phyloP scores from a whole-genome alignment of 345 rosid genomes.

The Brassica juncea region DNA sequence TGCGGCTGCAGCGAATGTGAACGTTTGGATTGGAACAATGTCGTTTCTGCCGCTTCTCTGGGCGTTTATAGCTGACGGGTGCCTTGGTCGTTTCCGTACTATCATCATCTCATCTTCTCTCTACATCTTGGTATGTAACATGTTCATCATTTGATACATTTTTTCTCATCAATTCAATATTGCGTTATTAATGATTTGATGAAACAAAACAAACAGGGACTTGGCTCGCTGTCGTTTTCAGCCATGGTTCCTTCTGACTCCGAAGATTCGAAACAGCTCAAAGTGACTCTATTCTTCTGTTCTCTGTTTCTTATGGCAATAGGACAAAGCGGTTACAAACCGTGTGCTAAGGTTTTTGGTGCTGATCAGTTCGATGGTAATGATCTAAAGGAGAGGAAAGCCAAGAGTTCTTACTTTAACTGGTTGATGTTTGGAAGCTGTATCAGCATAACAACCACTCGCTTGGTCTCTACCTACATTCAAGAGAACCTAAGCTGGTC shows the following conservation, averaged over 20 bases:
- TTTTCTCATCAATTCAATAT: neutral
- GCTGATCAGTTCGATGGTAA: slow-evolving; percentile 76
- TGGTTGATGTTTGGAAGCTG: slow-evolving; percentile 72
- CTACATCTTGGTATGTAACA: slow-evolving; percentile 45
- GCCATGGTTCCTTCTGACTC: slow-evolving; percentile 25
- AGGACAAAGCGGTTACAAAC: slow-evolving; percentile 60
- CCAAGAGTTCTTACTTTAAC: slow-evolving; percentile 72
- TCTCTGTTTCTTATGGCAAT: slow-evolving; percentile 44
- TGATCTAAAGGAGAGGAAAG: slow-evolving; percentile 49
- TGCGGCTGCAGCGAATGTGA: slow-evolving; percentile 61
- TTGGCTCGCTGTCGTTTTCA: slow-evolving; percentile 43
- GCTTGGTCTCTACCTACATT: slow-evolving; percentile 50
- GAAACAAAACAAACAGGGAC: slow-evolving; percentile 36
- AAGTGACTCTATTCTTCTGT: slow-evolving; percentile 35
- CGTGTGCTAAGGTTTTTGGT: slow-evolving; percentile 77
- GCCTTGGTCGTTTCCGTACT: slow-evolving; percentile 65
- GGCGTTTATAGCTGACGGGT: slow-evolving; percentile 59
- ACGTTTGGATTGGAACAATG: slow-evolving; percentile 59
- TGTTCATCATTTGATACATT: neutral
- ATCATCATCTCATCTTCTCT: slow-evolving; percentile 54
- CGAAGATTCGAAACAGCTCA: slow-evolving; percentile 11
- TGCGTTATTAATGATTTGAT: neutral
- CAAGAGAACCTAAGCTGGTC: slow-evolving; percentile 84
- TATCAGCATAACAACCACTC: slow-evolving; percentile 40
- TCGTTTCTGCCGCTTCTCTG: slow-evolving; percentile 61